Evolutionary conservation across 78 protist genomes (phyloP), one percentile per base, ranked within the genome.

Genomic region (Ministeria vibrans): DNA sequence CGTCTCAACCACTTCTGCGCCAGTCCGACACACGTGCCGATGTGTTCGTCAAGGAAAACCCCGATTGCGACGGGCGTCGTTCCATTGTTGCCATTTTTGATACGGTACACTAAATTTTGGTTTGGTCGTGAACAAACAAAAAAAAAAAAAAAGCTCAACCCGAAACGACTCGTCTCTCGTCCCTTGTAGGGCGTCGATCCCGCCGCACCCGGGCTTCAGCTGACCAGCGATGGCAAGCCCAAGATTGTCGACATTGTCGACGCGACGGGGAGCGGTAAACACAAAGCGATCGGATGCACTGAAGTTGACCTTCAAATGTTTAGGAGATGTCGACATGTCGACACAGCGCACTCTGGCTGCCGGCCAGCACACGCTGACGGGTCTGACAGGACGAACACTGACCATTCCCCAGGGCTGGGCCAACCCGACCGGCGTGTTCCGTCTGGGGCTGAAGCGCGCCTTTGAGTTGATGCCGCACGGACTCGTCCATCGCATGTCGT

Each of bases 191-290:
- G 93, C 32, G 86, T 83, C 36, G 95, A 89, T 66, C 92, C 89
- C 15, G 91, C 75, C 6, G 95, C 92, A 0, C 53, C 51, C 0
- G 90, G 91, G 28, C 86, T 92, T n/a, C 83, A 83, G 81, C 78
- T 75, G 13, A 90, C 94, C 22, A 28, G 82, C 22, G 91, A 87
- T n/a, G 95, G 95, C n/a, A 30, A 22, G 42, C 91, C 85, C 45
- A 92, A 92, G 72, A 41, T 88, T 27, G 25, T 92, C 22, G 93
- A 90, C 80, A 13, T 90, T 22, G 51, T 92, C 51, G 95, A 92
- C 41, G 55, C 88, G 69, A 80, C 93, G 0, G 95, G 85, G 5
- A 2, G 30, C 34, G n/a, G 28, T 59, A 22, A 9, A 22, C n/a
- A n/a, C n/a, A n/a, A n/a, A n/a, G n/a, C n/a, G n/a, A n/a, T n/a